These are phyloP conservation scores for Taxillus chinensis DNA, from an alignment of 164 flowering plant genomes.

Conservation along the genomic window DNA sequence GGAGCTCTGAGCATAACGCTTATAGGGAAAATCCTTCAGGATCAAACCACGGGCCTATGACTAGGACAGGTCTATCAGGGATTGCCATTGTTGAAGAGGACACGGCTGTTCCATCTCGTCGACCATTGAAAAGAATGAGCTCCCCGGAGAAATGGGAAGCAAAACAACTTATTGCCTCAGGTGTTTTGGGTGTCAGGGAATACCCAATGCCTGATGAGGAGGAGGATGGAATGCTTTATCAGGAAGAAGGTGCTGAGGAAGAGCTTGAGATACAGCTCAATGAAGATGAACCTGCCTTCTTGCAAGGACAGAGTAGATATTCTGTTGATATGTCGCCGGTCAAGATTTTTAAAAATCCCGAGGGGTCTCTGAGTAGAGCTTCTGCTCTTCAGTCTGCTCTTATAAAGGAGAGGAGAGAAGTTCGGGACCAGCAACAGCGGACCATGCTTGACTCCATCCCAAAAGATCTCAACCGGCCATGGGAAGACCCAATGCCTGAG, in stretches of 20 bases:
- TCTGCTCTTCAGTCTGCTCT: slow-evolving; percentile 92
- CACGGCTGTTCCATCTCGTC: slow-evolving; percentile 38
- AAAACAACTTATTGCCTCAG: slow-evolving; percentile 80
- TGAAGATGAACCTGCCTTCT: slow-evolving; percentile 87
- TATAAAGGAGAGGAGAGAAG: slow-evolving; percentile 89
- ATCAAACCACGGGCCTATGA: slow-evolving; percentile 34
- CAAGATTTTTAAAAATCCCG: slow-evolving; percentile 91
- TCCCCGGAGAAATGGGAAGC: slow-evolving; percentile 97
- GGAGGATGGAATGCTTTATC: slow-evolving; percentile 61
- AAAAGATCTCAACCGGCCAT: slow-evolving; percentile 92
- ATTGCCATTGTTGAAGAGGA: slow-evolving; percentile 67
- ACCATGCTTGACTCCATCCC: slow-evolving; percentile 97
- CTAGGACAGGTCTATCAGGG: slow-evolving; percentile 70
- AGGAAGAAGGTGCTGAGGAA: slow-evolving; percentile 88
- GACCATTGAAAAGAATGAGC: slow-evolving; percentile 87
- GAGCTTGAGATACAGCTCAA: slow-evolving; percentile 93
- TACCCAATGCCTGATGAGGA: slow-evolving; percentile 80
- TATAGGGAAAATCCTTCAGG: slow-evolving; percentile 48
- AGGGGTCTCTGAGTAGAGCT: slow-evolving; percentile 91
- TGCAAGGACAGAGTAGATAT: slow-evolving; percentile 77
- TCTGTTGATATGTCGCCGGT: slow-evolving; percentile 91
- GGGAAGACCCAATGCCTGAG: slow-evolving; percentile 99
- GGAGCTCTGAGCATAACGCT: slow-evolving; percentile 43
- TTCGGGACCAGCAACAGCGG: slow-evolving; percentile 83
- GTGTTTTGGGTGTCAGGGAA: slow-evolving; percentile 60